A percentile compares a stretch with the other conserved stretches of the same genome.
These are phyloP conservation scores for Debaryomyces subglobosus DNA, from an alignment of 1,139 yeast species.

Conservation along the genomic window DNA sequence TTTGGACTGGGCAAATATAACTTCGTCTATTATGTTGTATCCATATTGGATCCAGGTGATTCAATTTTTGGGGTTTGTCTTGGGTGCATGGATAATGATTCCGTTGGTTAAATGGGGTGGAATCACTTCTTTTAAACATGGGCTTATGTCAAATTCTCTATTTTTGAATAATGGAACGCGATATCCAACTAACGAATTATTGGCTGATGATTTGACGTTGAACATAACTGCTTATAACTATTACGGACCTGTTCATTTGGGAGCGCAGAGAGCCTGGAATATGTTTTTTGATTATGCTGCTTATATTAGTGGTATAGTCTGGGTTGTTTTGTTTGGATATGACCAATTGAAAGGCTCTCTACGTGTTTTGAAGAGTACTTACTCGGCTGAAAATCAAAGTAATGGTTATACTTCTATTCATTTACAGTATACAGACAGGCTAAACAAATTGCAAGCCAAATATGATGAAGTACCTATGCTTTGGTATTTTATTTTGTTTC, in stretches of 20 bases:
- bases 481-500: constrained; percentile 44
- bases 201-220: constrained; percentile 35
- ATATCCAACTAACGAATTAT: constrained; percentile 39
- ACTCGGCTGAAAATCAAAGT: constrained; percentile 5
- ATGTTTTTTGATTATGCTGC: constrained; percentile 58
- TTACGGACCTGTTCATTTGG: constrained; percentile 43
- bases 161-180: constrained; percentile 31
- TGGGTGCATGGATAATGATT: constrained; percentile 46
- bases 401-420: constrained; percentile 6
- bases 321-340: constrained; percentile 47
- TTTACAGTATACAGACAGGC: constrained; percentile 34
- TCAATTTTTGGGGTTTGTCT: constrained; percentile 43
- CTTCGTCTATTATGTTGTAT: constrained; percentile 44
- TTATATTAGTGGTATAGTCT: constrained; percentile 48
- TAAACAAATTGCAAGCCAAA: constrained; percentile 39
- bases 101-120: constrained; percentile 44
- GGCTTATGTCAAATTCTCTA: constrained; percentile 45
- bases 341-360: constrained; percentile 19
- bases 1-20: constrained; percentile 50
- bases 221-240: constrained; percentile 42
- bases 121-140: constrained; percentile 27
- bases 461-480: constrained; percentile 44
- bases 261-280: constrained; percentile 53
- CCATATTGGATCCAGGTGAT: constrained; percentile 51
- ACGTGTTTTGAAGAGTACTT: constrained; percentile 11